A percentile compares a stretch with the other conserved stretches of the same genome.
These are phyloP conservation scores for Ambrosia artemisiifolia DNA, from an alignment of 129 eudicot species.

Conservation along the genomic window DNA sequence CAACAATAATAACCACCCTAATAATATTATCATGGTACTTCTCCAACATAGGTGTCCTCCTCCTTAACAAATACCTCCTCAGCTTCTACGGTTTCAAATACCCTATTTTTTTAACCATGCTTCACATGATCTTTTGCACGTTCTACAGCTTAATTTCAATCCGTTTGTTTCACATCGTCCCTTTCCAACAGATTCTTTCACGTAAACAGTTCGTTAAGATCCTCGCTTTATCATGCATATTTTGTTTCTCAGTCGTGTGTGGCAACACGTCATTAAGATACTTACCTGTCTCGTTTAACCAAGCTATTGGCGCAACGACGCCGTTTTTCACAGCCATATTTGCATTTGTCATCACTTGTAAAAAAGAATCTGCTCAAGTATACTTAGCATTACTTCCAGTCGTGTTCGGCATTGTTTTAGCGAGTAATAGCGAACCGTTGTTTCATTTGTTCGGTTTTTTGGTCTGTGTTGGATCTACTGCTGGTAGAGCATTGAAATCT, in stretches of 20 bases:
- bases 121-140: conserved; percentile 82
- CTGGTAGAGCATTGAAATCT: conserved; percentile 75
- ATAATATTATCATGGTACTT: conserved; percentile 79
- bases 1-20: conserved; percentile 50
- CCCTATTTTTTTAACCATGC: conserved; percentile 86
- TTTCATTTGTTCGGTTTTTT: conserved; percentile 73
- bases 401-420: conserved; percentile 67
- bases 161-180: conserved; percentile 61
- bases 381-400: conserved; percentile 66
- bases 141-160: conserved; percentile 53
- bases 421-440: conserved; percentile 79
- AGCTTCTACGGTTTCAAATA: conserved; percentile 67
- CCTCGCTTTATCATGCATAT: conserved; percentile 50
- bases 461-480: conserved; percentile 67
- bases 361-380: conserved; percentile 64
- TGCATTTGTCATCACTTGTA: conserved; percentile 67
- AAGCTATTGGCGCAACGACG: conserved; percentile 83
- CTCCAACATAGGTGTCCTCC: conserved; percentile 81
- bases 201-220: conserved; percentile 69
- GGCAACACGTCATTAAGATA: conserved; percentile 73
- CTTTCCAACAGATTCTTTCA: conserved; percentile 60
- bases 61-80: conserved; percentile 79
- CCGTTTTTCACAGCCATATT: conserved; percentile 84
- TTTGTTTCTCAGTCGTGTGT: conserved; percentile 78
- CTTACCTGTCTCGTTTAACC: conserved; percentile 79